Percentiles rank a stretch among this genome's conserved stretches.
phyloP scores from a whole-genome alignment of 768 basidiomycete species.

The Rubroboletus satanas region DNA sequence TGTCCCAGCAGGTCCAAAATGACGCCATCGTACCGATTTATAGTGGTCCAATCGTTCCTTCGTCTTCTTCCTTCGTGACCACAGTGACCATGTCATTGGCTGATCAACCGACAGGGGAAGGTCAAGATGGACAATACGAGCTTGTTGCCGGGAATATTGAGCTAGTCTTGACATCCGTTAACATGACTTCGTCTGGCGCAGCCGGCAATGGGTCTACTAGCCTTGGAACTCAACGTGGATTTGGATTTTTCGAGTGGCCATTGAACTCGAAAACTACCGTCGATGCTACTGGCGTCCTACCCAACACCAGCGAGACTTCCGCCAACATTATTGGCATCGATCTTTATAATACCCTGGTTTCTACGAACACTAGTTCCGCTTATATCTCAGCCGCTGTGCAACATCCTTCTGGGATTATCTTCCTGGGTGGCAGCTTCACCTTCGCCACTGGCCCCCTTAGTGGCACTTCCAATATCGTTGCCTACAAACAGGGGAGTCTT shows the following conservation, averaged over 20 bases:
- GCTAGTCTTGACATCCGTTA: conserved; percentile 65
- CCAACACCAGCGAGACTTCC: conserved; percentile 67
- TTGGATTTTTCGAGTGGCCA: conserved; percentile 91
- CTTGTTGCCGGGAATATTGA: conserved; percentile 87
- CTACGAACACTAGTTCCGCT: conserved; percentile 33
- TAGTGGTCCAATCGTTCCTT: conserved; percentile 76
- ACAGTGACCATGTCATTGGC: conserved; percentile 76
- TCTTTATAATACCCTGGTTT: conserved; percentile 60
- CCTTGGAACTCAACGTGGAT: conserved; percentile 45
- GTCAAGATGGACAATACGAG: conserved; percentile 65
- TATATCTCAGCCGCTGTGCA: conserved; percentile 56
- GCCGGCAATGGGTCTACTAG: conserved; percentile 31
- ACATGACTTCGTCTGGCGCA: conserved; percentile 35
- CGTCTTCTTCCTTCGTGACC: conserved; percentile 64
- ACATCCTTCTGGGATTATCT: conserved; percentile 61
- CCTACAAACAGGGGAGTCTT: conserved; percentile 59
- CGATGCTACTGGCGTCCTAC: conserved; percentile 59
- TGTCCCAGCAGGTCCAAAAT: conserved; percentile 66
- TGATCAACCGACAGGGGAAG: conserved; percentile 56
- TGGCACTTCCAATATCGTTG: conserved; percentile 66
- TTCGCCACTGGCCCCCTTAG: conserved; percentile 53
- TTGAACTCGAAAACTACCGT: conserved; percentile 39
- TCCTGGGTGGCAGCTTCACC: conserved; percentile 75
- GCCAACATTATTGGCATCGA: conserved; percentile 61
- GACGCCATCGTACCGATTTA: conserved; percentile 70